Evolutionary conservation across 164 flowering plant genomes (phyloP).

Genomic region (Vitis vinifera): ASM3070453v1 NC_081822.1:32863501-32864000

Average conservation of each 20-base stretch:
- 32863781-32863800: conserved; percentile 83
- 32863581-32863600: not conserved
- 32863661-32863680: no score
- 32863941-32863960: conserved; percentile 79
- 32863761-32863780: conserved; percentile 59
- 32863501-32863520: conserved; percentile 68
- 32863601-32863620: not conserved
- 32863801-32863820: conserved; percentile 44
- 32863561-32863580: conserved; percentile 38
- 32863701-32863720: not conserved
- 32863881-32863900: conserved; percentile 36
- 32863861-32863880: conserved; percentile 41
- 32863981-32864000: conserved; percentile 92
- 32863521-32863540: conserved; percentile 69
- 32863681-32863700: no score
- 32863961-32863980: conserved; percentile 90
- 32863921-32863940: conserved; percentile 80
- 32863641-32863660: no score
- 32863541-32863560: conserved; percentile 81
- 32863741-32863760: conserved; percentile 74
- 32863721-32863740: conserved; percentile 35
- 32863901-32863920: conserved; percentile 61
- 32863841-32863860: conserved; percentile 64
- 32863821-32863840: conserved; percentile 83
- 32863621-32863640: no score